These are phyloP conservation scores for Reticulascus tulasneorum DNA, from an alignment of 2,329 filamentous ascomycete species.

Conservation along the genomic window DNA sequence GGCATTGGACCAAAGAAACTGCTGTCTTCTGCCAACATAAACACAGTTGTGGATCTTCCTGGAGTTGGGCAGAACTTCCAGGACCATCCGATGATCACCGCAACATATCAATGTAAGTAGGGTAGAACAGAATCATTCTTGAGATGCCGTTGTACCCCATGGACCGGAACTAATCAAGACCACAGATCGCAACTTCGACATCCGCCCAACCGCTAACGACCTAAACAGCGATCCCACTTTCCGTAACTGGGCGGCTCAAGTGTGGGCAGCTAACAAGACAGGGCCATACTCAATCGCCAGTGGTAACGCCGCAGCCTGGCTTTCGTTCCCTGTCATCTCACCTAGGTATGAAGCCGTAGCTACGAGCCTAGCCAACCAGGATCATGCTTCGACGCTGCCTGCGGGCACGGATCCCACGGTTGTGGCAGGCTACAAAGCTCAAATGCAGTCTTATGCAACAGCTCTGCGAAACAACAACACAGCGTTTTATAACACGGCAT, in stretches of 20 bases:
- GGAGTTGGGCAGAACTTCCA: constrained; percentile 76
- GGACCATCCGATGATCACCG: constrained; percentile 70
- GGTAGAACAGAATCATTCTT: too few species aligned
- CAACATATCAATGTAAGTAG: too few species aligned
- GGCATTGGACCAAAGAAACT: constrained; percentile 36
- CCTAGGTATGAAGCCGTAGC: constrained; percentile 26
- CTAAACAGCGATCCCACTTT: constrained; percentile 11
- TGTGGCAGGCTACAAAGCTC: constrained; percentile 30
- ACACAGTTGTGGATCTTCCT: constrained; percentile 59
- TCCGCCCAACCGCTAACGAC: constrained; percentile 9
- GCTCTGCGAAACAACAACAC: constrained; percentile 29
- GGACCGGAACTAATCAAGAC: too few species aligned
- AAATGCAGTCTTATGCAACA: constrained; percentile 31
- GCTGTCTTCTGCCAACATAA: constrained; percentile 30
- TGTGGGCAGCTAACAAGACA: constrained; percentile 5
- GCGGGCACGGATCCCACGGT: constrained; percentile 26
- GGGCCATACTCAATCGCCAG: constrained; percentile 29
- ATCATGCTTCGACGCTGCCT: constrained; percentile 27
- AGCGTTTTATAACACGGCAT: constrained; percentile 24
- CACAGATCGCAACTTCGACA: too few species aligned
- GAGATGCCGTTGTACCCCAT: too few species aligned
- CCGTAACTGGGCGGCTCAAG: constrained; percentile 11
- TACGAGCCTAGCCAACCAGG: constrained; percentile 24
- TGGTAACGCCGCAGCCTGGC: constrained; percentile 30
- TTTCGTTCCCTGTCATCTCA: constrained; percentile 30